Conservation (phyloP, 2,329 filamentous ascomycete species). For the Capronia epimyces region DNA sequence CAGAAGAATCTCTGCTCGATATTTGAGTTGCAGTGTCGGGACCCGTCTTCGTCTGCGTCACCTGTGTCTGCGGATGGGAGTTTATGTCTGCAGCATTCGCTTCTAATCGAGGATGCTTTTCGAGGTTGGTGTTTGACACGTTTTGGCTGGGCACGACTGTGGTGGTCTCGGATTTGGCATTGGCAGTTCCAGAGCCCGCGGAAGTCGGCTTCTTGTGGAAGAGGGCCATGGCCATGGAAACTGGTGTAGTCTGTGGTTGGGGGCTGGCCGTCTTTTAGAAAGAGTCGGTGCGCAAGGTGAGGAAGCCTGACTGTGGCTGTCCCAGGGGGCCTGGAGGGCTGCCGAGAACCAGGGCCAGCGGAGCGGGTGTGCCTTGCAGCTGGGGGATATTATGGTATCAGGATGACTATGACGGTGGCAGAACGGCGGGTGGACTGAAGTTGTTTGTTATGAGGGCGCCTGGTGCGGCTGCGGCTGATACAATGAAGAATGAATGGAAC, state of each 20-base stretch:
- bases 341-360: no score
- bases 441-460: no score
- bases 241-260: not conserved
- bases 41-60: not conserved
- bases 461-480: no score
- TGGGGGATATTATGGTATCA: no score
- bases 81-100: constrained; percentile 2
- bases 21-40: not conserved
- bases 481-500: no score
- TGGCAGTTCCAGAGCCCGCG: constrained; percentile 1
- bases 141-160: constrained; percentile 24
- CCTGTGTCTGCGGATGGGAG: not conserved
- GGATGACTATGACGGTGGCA: no score
- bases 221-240: constrained; percentile 16
- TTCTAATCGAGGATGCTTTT: constrained; percentile 14
- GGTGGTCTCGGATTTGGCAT: constrained; percentile 18
- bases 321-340: no score
- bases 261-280: no score
- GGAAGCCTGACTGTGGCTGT: no score
- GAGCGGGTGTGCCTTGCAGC: no score
- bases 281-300: no score
- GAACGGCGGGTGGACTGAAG: no score
- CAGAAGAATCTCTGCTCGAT: not conserved
- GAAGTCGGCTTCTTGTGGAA: constrained; percentile 13
- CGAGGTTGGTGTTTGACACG: constrained; percentile 21